phyloP scores from a whole-genome alignment of 2,329 filamentous ascomycete species.

The Madurella mycetomatis region DNA sequence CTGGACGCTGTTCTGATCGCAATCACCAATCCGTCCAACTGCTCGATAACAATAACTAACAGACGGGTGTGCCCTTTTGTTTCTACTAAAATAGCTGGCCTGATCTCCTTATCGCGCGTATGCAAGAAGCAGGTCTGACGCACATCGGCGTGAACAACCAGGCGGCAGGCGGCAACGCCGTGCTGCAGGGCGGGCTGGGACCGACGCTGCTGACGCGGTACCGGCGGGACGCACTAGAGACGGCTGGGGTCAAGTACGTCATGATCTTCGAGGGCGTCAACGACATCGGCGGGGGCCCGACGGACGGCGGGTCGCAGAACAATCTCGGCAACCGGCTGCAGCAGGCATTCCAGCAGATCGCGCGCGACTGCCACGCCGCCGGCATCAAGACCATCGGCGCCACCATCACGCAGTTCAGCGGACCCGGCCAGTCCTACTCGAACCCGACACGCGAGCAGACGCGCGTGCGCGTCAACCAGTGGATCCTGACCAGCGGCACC shows the following conservation, averaged over 20 bases:
- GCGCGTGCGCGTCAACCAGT: constrained; percentile 54
- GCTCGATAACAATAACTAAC: background rate
- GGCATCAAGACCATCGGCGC: constrained; percentile 57
- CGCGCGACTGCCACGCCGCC: constrained; percentile 47
- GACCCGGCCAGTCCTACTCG: constrained; percentile 50
- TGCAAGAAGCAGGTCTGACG: constrained; percentile 45
- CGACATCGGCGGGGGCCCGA: constrained; percentile 54
- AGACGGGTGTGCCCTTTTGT: background rate
- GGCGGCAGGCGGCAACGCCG: constrained; percentile 64
- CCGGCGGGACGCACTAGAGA: constrained; percentile 59
- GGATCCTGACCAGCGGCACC: constrained; percentile 51
- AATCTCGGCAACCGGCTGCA: constrained; percentile 48
- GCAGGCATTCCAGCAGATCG: constrained; percentile 56
- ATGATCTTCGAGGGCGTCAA: constrained; percentile 67
- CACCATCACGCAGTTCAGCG: constrained; percentile 62
- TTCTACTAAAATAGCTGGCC: constrained; percentile 44
- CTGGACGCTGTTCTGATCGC: no score
- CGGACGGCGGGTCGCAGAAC: constrained; percentile 44
- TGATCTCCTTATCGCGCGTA: constrained; percentile 48
- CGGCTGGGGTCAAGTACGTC: constrained; percentile 54
- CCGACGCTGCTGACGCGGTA: constrained; percentile 57
- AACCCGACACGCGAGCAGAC: constrained; percentile 51
- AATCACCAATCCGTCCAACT: background rate
- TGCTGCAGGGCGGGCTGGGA: constrained; percentile 58
- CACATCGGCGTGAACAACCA: constrained; percentile 58